These are phyloP conservation scores for Vigna radiata DNA, from an alignment of 306 rosid species.

Conservation along the genomic window DNA sequence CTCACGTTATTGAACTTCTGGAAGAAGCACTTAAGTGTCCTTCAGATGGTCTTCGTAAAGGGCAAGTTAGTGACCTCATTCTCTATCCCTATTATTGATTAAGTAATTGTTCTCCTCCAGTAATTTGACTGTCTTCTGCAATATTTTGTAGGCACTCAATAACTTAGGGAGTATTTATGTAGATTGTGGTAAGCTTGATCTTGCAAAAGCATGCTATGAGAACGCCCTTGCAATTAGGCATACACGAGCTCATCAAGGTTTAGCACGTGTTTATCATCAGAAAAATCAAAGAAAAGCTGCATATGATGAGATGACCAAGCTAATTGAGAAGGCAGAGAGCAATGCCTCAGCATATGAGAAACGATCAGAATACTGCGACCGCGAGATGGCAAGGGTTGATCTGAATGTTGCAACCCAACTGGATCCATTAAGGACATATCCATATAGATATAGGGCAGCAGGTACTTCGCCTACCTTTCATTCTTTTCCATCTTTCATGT, in stretches of 20 bases:
- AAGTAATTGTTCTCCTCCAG: conserved; percentile 10
- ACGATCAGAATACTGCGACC: conserved; percentile 76
- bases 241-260: conserved; percentile 85
- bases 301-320: conserved; percentile 79
- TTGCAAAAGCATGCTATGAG: conserved; percentile 65
- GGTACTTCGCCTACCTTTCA: conserved; percentile 49
- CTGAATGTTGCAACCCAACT: conserved; percentile 64
- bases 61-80: conserved; percentile 62
- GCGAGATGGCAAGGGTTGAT: conserved; percentile 68
- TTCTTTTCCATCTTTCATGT: conserved; percentile 19
- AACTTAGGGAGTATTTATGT: conserved; percentile 75
- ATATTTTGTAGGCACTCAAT: conserved; percentile 69
- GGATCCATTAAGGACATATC: conserved; percentile 79
- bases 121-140: conserved; percentile 43
- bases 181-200: conserved; percentile 71
- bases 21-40: conserved; percentile 80
- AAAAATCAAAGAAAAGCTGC: conserved; percentile 70
- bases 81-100: background rate
- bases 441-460: conserved; percentile 88
- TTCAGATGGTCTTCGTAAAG: conserved; percentile 85
- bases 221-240: conserved; percentile 81
- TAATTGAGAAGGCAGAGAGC: conserved; percentile 65
- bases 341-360: conserved; percentile 85
- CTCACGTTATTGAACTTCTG: conserved; percentile 59
- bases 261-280: conserved; percentile 75